Base-by-base conservation (phyloP, 345 rosid genomes). In the Lumnitzera racemosa region DNA sequence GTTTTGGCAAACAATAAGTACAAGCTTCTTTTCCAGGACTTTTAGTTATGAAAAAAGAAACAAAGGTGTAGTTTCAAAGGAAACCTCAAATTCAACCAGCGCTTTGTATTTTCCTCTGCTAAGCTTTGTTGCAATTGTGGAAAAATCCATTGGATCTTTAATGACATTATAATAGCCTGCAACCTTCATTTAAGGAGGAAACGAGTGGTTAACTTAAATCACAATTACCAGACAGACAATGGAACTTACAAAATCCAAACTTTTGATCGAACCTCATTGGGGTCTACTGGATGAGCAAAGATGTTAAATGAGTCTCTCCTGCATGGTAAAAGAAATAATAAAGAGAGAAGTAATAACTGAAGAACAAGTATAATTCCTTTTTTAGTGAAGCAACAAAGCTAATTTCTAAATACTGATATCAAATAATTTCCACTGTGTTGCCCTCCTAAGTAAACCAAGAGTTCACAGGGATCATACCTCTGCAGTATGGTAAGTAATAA, bases 71-170 rank as follows among this genome's bases (percentile, higher is more conserved):
- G 51, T 53, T 31, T 41, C 43, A 31, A 46, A 68, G 51, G 63
- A 57, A 59, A 76, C 80, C 77, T 69, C 76, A 59, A 62, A 76
- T 27, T 72, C 67, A 23, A 59, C 53, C 23, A 72, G 41, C 20
- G 64, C 47, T 51, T 51, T 50, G 59, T 76, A 76, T 48, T 63
- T 51, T 49, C 76, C 67, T 60, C 43, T 51, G 49, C 61, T 53
- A 53, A 72, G 73, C 61, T 76, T 72, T 53, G 31, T 57, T 31
- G 61, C 47, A 56, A 76, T 59, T 9, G 71, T 72, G 24, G 69
- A 57, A 36, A 76, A 66, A 67, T 76, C 80, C 76, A 76, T 69
- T 8, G 80, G 80, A 24, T 72, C 64, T 46, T 69, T 57, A 50
- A 76, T 66, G 61, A 69, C 56, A 17, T 65, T 64, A 58, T 59